Evolutionary conservation across 495 filamentous ascomycete species (phyloP), one percentile per base, ranked within the genome.

Genomic region (Xylaria nigripes): DNA sequence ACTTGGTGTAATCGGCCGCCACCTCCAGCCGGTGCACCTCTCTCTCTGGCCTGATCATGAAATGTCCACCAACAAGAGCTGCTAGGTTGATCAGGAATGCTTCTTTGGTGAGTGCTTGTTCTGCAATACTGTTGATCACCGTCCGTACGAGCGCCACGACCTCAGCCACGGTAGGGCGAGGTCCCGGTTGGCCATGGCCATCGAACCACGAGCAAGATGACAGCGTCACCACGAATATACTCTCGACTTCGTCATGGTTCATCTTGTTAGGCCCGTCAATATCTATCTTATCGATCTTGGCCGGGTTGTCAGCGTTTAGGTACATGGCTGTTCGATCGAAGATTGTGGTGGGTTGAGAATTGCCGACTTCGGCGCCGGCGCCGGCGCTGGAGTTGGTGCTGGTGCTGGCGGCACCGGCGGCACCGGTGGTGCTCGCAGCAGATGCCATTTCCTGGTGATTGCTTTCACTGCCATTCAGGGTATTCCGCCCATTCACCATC

Each of bases 401-500:
- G 27, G 27, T 10, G 32, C 9, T 29, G 40, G 13, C 23, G 41
- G 16, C n/a, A n/a, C n/a, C 16, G 6, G 2, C 16, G 22, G 50
- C 50, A 9, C 36, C 40, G 1, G 48, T 30, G 8, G 66, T 60
- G 22, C 53, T 54, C 4, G 27, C 27, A 4, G 32, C 15, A 9
- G 54, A 36, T 15, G 57, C 50, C 19, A 44, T 64, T 32, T 53
- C 61, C n/a, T 42, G 43, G 27, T 52, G 55, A 2, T 45, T 19
- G 9, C 48, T 43, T 8, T 46, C 41, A 40, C 41, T 56, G 25
- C 54, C 57, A 27, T 57, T 62, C 21, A 55, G 44, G 10, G 66
- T 29, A 13, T 58, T 51, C 25, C 81, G 77, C 2, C 86, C 87
- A 56, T 89, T 90, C 1, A 90, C 72, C 53, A 86, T 73, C 0